Evolutionary conservation across 2,329 filamentous ascomycete species (phyloP), one percentile per base, ranked within the genome.

Genomic region (Trichoderma oligosporum): DNA sequence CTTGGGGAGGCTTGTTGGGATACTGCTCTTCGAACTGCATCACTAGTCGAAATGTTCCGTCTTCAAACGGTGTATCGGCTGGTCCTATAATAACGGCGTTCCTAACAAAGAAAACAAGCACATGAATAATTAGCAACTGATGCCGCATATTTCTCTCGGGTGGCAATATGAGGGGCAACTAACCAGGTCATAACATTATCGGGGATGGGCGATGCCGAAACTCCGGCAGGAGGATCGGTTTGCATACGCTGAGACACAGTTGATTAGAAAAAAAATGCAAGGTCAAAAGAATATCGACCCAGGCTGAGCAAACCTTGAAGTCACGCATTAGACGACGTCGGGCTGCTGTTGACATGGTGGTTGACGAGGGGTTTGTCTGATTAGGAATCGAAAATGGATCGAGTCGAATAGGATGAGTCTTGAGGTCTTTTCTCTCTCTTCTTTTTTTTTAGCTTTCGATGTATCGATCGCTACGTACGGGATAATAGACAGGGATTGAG

Each of bases 21-120:
- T 99, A 99, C 69, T 96, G 92, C 73, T 99, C 94, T 71, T 97
- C 94, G 66, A 99, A 99, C 70, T 97, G 91, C 93, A 99, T 97
- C 51, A 97, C 92, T 9, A 99, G 86, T 64, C 93, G 83, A 73
- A 99, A 99, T 20, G 94, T 99, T 61, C 94, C 94, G 73, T 99
- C 94, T 75, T 99, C 94, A 68, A 97, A 99, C 1, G 94, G 93
- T 1, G 94, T 99, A 69, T 99, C 94, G 60, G 91, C 91, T 36
- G 93, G 93, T 8, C 93, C 93, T 66, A 99, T 97, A 61, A 99
- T 99, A 62, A 97, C 93, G 56, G 93, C 93, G 71, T 99, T 99
- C 93, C 93, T 97, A 65, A 46, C 59, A 60, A 52, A 44, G 38
- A 51, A 33, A 29, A 24, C 11, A 41, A 62, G 67, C 25, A 68